A percentile compares a stretch with the other conserved stretches of the same genome.
Evolutionary conservation across 495 filamentous ascomycete genomes (phyloP).

Genomic region (Tuber umbilicatum): DNA sequence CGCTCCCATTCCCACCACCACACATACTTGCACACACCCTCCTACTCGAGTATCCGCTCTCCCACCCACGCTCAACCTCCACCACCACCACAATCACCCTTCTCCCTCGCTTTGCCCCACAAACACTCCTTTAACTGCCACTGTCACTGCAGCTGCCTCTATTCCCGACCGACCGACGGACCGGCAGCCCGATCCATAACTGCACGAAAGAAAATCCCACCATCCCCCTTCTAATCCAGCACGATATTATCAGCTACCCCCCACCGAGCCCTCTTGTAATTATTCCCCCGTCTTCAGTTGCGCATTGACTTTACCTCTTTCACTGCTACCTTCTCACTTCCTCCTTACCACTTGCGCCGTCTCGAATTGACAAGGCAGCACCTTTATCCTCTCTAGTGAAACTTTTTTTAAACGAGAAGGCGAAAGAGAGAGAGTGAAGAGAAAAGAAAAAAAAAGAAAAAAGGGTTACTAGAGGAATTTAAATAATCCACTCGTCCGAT

Average conservation of each 20-base stretch:
- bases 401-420: background rate
- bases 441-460: background rate
- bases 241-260: background rate
- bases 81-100: background rate
- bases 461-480: background rate
- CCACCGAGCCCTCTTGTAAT: background rate
- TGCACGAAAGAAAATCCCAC: background rate
- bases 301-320: conserved; percentile 32
- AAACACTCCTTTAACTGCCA: conserved; percentile 20
- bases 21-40: background rate
- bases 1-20: background rate
- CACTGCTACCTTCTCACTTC: conserved; percentile 34
- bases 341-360: conserved; percentile 21
- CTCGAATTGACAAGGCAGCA: conserved; percentile 33
- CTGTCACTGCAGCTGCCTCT: conserved; percentile 20
- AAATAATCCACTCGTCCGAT: background rate
- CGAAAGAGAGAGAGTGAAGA: no score
- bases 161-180: background rate
- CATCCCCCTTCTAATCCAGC: background rate
- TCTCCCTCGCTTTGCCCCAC: background rate
- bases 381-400: background rate
- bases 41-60: background rate
- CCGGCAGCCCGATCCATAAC: background rate
- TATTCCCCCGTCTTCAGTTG: conserved; percentile 25
- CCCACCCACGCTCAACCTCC: background rate